Evolutionary conservation across 1,284 basidiomycete species (phyloP), one percentile per base, ranked within the genome.

Genomic region (Fistulina hepatica): DNA sequence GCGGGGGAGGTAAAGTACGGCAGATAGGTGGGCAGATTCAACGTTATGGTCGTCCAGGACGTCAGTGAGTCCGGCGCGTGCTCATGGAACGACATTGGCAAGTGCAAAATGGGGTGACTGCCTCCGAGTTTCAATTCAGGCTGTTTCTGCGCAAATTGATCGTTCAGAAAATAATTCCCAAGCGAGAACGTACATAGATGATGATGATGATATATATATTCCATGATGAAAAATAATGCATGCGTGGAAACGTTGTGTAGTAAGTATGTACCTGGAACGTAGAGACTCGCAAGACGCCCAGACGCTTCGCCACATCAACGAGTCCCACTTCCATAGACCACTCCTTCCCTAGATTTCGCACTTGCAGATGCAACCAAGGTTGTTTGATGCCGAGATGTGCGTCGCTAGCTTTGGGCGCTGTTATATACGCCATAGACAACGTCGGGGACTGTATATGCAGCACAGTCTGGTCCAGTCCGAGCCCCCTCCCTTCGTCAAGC

Each of bases 381-480:
- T 83, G 76, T 50, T 73, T 74, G 40, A 90, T 55, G 8, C 76
- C 80, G n/a, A 90, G 62, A 15, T 60, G 62, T 31, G 44, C 26
- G n/a, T n/a, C n/a, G n/a, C n/a, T n/a, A 34, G 21, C 41, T 25
- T 42, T 44, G 33, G 41, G 21, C n/a, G 8, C 22, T 6, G 5
- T n/a, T 36, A 90, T 76, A 51, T 69, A 90, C 0, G 85, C 84
- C 22, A 64, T 72, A 22, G 60, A 65, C 21, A 85, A 53, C 2
- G 73, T 74, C 6, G 84, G 83, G 3, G 82, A 85, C 51, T 90
- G 86, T 31, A 91, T 71, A 48, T 91, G 86, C n/a, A 91, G 63
- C 0, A 89, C 84, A 1, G 72, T 73, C 49, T 83, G 79, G 52
- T 68, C 52, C n/a, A 77, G 53, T 43, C 60, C 6, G 19, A 47